Evolutionary conservation across 768 basidiomycete genomes (phyloP), one percentile per base, ranked within the genome.

Genomic region (Phlebiopsis gigantea): DNA sequence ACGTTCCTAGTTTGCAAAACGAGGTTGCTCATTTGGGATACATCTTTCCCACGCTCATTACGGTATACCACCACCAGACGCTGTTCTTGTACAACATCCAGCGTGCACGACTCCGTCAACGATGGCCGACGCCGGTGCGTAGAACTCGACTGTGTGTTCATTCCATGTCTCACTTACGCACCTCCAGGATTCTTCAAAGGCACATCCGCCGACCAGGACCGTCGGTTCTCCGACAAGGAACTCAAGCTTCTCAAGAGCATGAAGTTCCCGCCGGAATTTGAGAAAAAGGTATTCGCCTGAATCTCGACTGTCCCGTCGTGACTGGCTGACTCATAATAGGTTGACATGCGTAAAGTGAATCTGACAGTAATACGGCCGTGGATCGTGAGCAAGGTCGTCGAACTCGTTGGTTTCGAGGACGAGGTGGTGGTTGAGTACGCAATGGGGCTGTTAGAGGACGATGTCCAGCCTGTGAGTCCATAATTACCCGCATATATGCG

Each of bases 391-490:
- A 90, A 91, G 71, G 87, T 97, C 56, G 81, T 88, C 2, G 90
- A 94, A 57, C 79, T 97, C 21, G 83, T 94, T 43, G 93, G 95
- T 1, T 84, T 98, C 34, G 97, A 99, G 65, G 97, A 99, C 71
- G 97, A 99, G 68, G 87, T 99, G 43, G 87, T 98, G 42, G 85
- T 98, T 26, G 96, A 98, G 67, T 98, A 97, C 67, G 93, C 93
- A 17, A 92, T 93, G 84, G 93, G 93, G 17, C 77, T 98, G 19
- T 74, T 99, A 5, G 97, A 99, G 67, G 92, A 97, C 64, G 77
- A 84, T 47, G 79, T 82, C 15, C 81, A 88, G 61, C 87, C 90
- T n/a, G 94, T 96, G 60, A 62, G 87, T 69, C 0, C 26, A 47
- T 52, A 8, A 22, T n/a, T 39, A 8, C 21, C n/a, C 29, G 49